These are phyloP conservation scores for Trichomonascus vanleenenianus DNA, from an alignment of 805 yeast species.

Conservation along the genomic window DNA sequence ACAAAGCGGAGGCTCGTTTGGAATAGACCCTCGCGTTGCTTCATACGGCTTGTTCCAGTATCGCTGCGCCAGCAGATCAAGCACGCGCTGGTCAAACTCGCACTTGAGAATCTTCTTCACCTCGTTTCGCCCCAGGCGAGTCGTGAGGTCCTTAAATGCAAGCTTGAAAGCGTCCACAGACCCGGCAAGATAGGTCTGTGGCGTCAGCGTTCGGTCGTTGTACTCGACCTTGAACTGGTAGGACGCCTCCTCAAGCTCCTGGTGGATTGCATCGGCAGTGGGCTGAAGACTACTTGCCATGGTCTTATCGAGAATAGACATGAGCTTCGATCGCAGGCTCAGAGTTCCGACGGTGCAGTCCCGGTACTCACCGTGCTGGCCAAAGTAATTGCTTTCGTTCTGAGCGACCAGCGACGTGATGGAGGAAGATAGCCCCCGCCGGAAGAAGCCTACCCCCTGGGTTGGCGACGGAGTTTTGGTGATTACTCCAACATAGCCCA, in stretches of 20 bases:
- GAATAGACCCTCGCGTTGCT: constrained; percentile 10
- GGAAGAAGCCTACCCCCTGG: constrained; percentile 36
- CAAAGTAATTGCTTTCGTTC: constrained; percentile 53
- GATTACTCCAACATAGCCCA: constrained; percentile 99
- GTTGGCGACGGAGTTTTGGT: constrained; percentile 55
- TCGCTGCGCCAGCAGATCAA: constrained; percentile 79
- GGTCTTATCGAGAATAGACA: constrained; percentile 78
- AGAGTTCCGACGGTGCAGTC: constrained; percentile 73
- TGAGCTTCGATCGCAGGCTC: constrained; percentile 66
- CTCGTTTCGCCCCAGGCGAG: constrained; percentile 74
- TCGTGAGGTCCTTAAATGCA: constrained; percentile 79
- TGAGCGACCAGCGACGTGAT: constrained; percentile 41
- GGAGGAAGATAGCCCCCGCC: constrained; percentile 43
- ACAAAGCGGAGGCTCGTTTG: constrained; percentile 35
- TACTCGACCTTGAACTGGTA: constrained; percentile 94
- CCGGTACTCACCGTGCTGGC: constrained; percentile 51
- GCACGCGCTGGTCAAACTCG: constrained; percentile 80
- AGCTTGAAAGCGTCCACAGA: constrained; percentile 81
- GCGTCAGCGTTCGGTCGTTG: constrained; percentile 88
- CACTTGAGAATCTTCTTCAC: constrained; percentile 69
- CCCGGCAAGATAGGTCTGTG: constrained; percentile 88
- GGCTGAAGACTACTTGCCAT: constrained; percentile 88
- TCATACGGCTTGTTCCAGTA: constrained; percentile 73
- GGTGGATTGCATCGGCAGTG: constrained; percentile 75
- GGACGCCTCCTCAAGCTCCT: constrained; percentile 87